Evolutionary conservation across 1,139 yeast species (phyloP), one percentile per base, ranked within the genome.

Genomic region (Candida buenavistaensis): DNA sequence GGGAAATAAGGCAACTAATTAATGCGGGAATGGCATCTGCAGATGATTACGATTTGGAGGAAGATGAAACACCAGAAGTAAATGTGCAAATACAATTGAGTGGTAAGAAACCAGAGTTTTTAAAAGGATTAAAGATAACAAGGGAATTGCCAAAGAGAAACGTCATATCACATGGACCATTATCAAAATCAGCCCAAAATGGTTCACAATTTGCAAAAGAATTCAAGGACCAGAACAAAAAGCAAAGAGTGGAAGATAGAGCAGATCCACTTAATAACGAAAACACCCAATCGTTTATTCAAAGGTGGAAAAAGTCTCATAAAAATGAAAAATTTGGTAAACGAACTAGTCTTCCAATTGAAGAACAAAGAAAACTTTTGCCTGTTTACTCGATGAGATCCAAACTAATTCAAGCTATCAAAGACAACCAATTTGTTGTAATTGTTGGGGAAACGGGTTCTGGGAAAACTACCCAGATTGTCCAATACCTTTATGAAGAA

Each of bases 381-480:
- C 97, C 97, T 0, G 95, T 90, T 0, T 87, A 67, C 49, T 57
- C 72, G 13, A 78, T 80, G 64, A 68, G 95, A 32, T 52, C 64
- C 0, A 67, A 78, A 34, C 59, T 92, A 8, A 57, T 92, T 8
- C 52, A 73, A 3, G 72, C 82, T 1, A 74, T 92, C 3, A 53
- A 59, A 30, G 53, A 61, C 2, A 68, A 70, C 43, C 98, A 92
- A 62, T 86, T 92, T 55, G 85, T 92, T 95, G 97, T 92, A 30
- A 89, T 92, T 62, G 97, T 92, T 28, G 98, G 98, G 68, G 98
- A 92, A 60, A 92, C 98, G 1, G 97, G 97, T 62, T 87, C 96
- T 11, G 97, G 97, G 73, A 90, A 90, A 58, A 90, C 97, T 16
- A 90, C 97, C 1, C 97, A 90, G 62, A 89, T 90, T 43, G 96